Evolutionary conservation across 441 rosid genomes (phyloP), one percentile per base, ranked within the genome.

Genomic region (Jatropha multifida): DNA sequence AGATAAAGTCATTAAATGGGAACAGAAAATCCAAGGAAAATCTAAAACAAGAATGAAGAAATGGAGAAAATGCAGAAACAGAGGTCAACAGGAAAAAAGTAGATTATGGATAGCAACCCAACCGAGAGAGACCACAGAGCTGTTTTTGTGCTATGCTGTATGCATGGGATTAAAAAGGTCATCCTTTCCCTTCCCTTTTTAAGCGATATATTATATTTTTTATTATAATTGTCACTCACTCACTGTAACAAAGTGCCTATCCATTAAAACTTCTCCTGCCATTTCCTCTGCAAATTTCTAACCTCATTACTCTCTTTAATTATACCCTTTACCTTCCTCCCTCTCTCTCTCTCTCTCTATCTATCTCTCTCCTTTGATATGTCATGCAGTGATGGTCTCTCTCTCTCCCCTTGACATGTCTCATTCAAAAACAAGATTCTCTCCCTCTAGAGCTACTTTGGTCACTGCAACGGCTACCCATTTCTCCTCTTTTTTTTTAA

Each of bases 341-440:
- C 69, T 63, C 76, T 27, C 27, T 68, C 75, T 18, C 64, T 56
- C 74, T 61, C 66, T 65, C 69, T 68, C 75, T 18, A 59, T 56
- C 74, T 61, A 63, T 65, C 69, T 63, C 76, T 27, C 27, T 68
- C 75, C 55, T 74, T 73, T 81, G 88, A 81, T 67, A 82, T 81
- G 94, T 86, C 89, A 80, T 32, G 32, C 32, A 32, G 32, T 32
- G 32, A 32, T 80, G 83, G 86, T 85, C 90, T 60, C 67, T 6
- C 75, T 82, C 41, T 42, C 46, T 4, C 15, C 8, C 54, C 17
- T 49, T 79, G 96, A 81, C 84, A 84, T 59, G 92, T 84, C 92
- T 58, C 82, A 83, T 85, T 87, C 88, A 82, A 52, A 40, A 64
- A 51, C 38, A 79, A 65, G 88, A 83, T 85, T 83, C 93, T 87